Conservation (phyloP, 805 yeast genomes). For the Ogataea zsoltii region DNA sequence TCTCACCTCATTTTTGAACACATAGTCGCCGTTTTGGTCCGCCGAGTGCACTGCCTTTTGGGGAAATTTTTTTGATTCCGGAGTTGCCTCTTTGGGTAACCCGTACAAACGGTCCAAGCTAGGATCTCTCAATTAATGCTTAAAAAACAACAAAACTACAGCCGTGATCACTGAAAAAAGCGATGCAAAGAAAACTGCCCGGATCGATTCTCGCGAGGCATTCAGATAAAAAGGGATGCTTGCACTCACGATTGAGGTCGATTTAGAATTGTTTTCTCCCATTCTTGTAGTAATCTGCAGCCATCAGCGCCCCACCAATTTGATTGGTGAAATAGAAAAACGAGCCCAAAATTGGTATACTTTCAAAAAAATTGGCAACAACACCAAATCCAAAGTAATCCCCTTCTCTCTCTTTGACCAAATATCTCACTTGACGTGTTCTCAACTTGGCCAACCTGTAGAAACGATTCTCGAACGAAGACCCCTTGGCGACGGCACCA, state of each 20-base stretch:
- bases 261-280: constrained; percentile 21
- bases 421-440: constrained; percentile 28
- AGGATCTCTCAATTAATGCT: not conserved
- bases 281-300: constrained; percentile 33
- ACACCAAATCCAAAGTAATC: constrained; percentile 53
- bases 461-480: constrained; percentile 21
- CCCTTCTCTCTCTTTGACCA: constrained; percentile 34
- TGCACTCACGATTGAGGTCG: too few relatives aligned
- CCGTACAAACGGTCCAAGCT: not conserved
- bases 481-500: constrained; percentile 21
- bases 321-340: constrained; percentile 60
- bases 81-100: constrained; percentile 7
- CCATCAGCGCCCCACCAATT: constrained; percentile 68
- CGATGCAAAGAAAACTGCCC: not conserved
- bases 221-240: too few relatives aligned
- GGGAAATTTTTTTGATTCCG: constrained; percentile 8
- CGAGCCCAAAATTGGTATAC: constrained; percentile 43
- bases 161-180: not conserved
- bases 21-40: not conserved
- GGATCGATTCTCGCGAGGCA: not conserved
- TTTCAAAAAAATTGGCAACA: constrained; percentile 50
- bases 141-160: not conserved
- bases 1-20: too few relatives aligned
- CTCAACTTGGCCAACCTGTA: constrained; percentile 28
- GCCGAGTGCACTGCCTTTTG: not conserved